These are phyloP conservation scores for Papiliotrema flavescens DNA, from an alignment of 1,284 basidiomycete species.

Conservation along the genomic window DNA sequence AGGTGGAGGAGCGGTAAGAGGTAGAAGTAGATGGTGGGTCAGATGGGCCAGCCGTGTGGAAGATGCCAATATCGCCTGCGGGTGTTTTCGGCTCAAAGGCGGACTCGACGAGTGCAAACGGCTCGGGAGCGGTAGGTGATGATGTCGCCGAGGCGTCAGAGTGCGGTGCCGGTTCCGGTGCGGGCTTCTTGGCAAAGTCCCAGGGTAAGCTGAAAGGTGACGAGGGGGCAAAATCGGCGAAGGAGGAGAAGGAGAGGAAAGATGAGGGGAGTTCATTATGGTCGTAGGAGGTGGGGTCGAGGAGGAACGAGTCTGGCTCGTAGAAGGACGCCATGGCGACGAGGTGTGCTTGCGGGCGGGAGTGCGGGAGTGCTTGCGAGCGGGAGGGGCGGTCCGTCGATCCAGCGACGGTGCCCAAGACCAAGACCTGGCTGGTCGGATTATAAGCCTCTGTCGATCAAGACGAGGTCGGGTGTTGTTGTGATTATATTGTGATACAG, in stretches of 20 bases:
- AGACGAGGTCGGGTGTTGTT: too few relatives aligned
- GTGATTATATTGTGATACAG: too few relatives aligned
- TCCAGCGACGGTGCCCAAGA: conserved; percentile 9
- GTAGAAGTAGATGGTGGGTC: conserved; percentile 6
- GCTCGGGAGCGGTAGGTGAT: conserved; percentile 15
- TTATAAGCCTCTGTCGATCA: too few relatives aligned
- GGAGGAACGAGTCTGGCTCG: conserved; percentile 25
- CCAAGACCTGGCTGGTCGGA: neutral
- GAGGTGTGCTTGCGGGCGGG: conserved; percentile 6
- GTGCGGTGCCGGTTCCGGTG: neutral
- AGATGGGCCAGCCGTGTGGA: conserved; percentile 22
- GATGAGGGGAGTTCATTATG: conserved; percentile 15
- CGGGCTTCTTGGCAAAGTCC: conserved; percentile 1
- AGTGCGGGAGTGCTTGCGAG: conserved; percentile 8
- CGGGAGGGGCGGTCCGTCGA: conserved; percentile 7
- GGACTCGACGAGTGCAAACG: conserved; percentile 16
- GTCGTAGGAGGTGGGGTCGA: conserved; percentile 25
- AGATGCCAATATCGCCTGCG: conserved; percentile 24
- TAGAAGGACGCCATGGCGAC: conserved; percentile 31
- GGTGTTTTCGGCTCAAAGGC: conserved; percentile 19
- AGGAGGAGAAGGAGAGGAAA: conserved; percentile 39
- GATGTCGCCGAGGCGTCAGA: conserved; percentile 20
- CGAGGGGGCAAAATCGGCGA: conserved; percentile 22
- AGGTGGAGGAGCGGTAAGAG: neutral
- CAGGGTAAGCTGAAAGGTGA: conserved; percentile 11